Conservation (phyloP, 2,329 filamentous ascomycete species). For the Bipolaris bicolor region DNA sequence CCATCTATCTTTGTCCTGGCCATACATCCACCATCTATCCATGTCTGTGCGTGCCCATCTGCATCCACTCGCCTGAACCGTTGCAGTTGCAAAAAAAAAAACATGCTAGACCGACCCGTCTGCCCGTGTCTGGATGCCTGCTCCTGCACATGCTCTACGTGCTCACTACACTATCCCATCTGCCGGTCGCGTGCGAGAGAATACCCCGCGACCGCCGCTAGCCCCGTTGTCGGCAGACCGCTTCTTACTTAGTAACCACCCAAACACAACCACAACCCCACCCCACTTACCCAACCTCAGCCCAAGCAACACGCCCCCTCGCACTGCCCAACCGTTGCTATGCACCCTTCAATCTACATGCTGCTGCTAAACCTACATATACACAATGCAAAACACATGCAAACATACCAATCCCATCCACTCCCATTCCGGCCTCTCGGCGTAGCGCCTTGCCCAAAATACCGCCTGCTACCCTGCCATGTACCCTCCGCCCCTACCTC, state of each 20-base stretch:
- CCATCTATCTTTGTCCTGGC: too few relatives aligned
- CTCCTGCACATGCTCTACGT: slow-evolving; percentile 1
- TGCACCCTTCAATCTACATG: slow-evolving; percentile 10
- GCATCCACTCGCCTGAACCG: neutral
- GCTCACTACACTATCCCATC: slow-evolving; percentile 2
- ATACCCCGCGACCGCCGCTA: slow-evolving; percentile 22
- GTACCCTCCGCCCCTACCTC: slow-evolving; percentile 4
- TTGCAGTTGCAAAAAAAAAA: neutral
- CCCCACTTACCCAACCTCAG: slow-evolving; percentile 11
- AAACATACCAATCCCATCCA: neutral
- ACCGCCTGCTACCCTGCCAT: neutral
- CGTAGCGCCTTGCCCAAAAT: neutral
- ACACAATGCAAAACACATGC: slow-evolving; percentile 18
- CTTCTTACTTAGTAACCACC: slow-evolving; percentile 12
- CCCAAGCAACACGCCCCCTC: slow-evolving; percentile 26
- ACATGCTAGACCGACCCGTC: neutral
- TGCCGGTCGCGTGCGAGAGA: slow-evolving; percentile 13
- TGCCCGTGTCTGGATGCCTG: neutral
- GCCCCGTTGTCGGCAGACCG: slow-evolving; percentile 18
- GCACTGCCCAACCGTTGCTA: slow-evolving; percentile 36
- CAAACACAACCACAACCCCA: slow-evolving; percentile 1
- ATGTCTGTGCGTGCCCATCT: neutral
- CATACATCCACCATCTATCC: neutral
- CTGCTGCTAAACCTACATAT: slow-evolving; percentile 8
- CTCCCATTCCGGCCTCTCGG: neutral